These are phyloP conservation scores for Dendryphion nanum DNA, from an alignment of 2,329 filamentous ascomycete genomes.

Conservation along the genomic window DNA sequence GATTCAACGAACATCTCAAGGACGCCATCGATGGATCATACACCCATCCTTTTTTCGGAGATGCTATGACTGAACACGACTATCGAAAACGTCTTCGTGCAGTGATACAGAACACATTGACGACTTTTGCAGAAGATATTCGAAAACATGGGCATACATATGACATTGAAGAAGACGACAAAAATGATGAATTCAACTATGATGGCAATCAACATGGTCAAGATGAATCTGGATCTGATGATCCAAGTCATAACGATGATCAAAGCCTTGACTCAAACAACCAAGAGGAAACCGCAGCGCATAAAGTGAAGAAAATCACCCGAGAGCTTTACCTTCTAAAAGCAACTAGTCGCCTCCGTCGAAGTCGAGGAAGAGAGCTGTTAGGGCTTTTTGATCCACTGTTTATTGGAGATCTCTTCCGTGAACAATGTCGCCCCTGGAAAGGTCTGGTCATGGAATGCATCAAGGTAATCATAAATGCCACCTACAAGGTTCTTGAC, in stretches of 20 bases:
- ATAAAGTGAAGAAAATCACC: conserved; percentile 25
- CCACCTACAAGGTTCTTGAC: conserved; percentile 36
- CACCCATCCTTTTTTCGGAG: conserved; percentile 51
- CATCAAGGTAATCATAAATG: conserved; percentile 34
- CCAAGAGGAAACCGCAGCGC: conserved; percentile 5
- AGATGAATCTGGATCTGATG: too few relatives aligned
- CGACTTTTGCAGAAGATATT: background rate
- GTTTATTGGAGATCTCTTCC: conserved; percentile 60
- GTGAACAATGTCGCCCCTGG: conserved; percentile 59
- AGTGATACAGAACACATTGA: conserved; percentile 47
- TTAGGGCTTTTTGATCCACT: conserved; percentile 61
- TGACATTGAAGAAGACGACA: background rate
- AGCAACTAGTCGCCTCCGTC: conserved; percentile 35
- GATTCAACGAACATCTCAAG: conserved; percentile 46
- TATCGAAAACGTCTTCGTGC: conserved; percentile 50
- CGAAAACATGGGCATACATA: background rate
- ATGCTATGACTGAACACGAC: conserved; percentile 10
- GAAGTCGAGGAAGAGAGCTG: conserved; percentile 55
- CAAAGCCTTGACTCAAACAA: too few relatives aligned
- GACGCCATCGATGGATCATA: conserved; percentile 55
- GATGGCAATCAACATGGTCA: conserved; percentile 4
- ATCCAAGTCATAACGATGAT: too few relatives aligned
- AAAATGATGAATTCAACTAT: too few relatives aligned
- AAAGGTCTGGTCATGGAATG: conserved; percentile 38
- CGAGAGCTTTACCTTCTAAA: conserved; percentile 44